These are phyloP conservation scores for Penicillium freii DNA, from an alignment of 2,329 filamentous ascomycete species.

Conservation along the genomic window DNA sequence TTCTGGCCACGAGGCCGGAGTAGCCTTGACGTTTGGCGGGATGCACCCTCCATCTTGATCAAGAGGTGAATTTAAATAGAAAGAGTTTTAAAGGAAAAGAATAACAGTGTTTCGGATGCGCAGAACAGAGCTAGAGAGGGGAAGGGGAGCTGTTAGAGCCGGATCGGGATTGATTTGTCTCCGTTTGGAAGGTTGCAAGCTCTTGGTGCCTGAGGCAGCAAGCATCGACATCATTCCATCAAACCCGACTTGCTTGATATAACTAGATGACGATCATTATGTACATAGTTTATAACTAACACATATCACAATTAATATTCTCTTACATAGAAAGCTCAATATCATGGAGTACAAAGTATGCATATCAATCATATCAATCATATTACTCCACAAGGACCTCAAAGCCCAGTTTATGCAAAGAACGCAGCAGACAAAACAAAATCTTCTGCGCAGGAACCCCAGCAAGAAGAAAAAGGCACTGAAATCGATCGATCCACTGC, in stretches of 20 bases:
- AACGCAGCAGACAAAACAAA: slow-evolving; percentile 2
- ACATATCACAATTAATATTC: background rate
- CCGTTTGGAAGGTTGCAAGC: slow-evolving; percentile 3
- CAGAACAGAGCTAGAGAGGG: slow-evolving; percentile 8
- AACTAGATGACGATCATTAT: background rate
- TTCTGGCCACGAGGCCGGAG: slow-evolving; percentile 28
- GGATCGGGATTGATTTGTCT: slow-evolving; percentile 17
- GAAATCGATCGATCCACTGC: slow-evolving; percentile 7
- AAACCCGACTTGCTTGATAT: background rate
- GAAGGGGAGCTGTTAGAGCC: slow-evolving; percentile 13
- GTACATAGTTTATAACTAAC: background rate
- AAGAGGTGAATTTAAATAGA: background rate
- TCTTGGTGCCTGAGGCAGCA: slow-evolving; percentile 29
- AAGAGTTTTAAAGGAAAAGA: slow-evolving; percentile 1
- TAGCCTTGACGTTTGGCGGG: slow-evolving; percentile 36
- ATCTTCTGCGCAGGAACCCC: slow-evolving; percentile 8
- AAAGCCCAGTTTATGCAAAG: slow-evolving; percentile 20
- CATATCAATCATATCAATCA: slow-evolving; percentile 18
- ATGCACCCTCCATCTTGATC: slow-evolving; percentile 39
- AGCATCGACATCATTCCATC: background rate
- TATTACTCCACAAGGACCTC: slow-evolving; percentile 17
- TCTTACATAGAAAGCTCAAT: background rate
- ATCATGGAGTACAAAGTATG: slow-evolving; percentile 10
- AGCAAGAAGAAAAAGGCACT: slow-evolving; percentile 5
- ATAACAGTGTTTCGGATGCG: slow-evolving; percentile 1